Evolutionary conservation across 2,329 filamentous ascomycete species (phyloP), one percentile per base, ranked within the genome.

Genomic region (Coniosporium tulheliwenetii): DNA sequence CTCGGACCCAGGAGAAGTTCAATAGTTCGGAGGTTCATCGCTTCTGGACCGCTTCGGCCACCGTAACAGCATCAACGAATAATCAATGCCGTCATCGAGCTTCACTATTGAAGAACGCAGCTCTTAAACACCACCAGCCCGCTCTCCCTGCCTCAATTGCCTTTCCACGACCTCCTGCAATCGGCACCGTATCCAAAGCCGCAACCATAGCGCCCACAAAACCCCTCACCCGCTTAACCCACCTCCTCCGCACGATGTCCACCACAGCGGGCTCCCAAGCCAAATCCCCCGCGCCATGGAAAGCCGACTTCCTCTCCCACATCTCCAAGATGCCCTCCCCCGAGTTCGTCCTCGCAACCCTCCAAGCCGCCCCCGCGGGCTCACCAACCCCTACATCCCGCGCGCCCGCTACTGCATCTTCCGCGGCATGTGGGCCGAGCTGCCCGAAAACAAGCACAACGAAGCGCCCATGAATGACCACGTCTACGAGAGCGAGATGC

Each of bases 341-440:
- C 5, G 64, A 70, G 44, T 70, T 70, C 46, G 66, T 70, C 41
- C 63, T 70, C 44, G 60, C 61, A 38, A 73, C 71, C 3, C 59
- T 77, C 34, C 57, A 57, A 42, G 53, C 54, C 13, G 63, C 61
- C 5, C 59, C 67, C 19, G 38, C 52, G 30, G 56, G 55, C 13
- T 60, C 61, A n/a, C 56, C 63, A 0, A 56, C 57, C 49, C 61
- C 8, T 61, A 62, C 45, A 48, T 67, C 1, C 65, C 69, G 0
- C 73, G 84, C 41, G 80, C 76, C 8, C 76, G 86, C 40, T 86
- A 77, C 52, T 91, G 87, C 61, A 77, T 94, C 52, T 89, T 77
- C 63, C 81, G 89, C 45, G 85, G 86, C 49, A 78, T 93, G 63
- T 94, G 83, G 75, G 79, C 77, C 0, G 70, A 72, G 41, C 66